Evolutionary conservation across 257 asterid genomes (phyloP), one percentile per base, ranked within the genome.

Genomic region (Fraxinus americana): DNA sequence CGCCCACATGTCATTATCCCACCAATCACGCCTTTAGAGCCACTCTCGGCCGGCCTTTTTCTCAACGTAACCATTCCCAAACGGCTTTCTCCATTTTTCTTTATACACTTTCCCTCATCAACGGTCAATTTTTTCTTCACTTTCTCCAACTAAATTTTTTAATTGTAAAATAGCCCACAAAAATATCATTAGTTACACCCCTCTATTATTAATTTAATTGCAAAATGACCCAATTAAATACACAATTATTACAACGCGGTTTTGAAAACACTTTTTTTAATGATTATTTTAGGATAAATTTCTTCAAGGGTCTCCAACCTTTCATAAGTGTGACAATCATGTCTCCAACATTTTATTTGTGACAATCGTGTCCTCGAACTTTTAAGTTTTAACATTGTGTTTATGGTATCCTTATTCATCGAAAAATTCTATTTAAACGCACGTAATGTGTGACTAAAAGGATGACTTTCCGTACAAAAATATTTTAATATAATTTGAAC

Each of bases 191-290:
- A 10, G 23, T 61, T 19, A 19, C 12, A 7, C 29, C 29, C 16
- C 13, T n/a, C 7, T 57, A 57, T 7, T 21, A 1, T 19, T 57
- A 52, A 52, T 14, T 14, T 19, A 52, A 17, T 52, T 14, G 61
- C 61, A 52, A 52, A 52, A 16, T 19, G 23, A 52, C 25, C 82
- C n/a, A 73, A 83, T 80, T 73, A 77, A 82, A 54, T 43, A 13
- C 84, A 71, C 81, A 80, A 82, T 78, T 80, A 82, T 68, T 75
- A 30, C 79, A 81, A 85, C 89, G 91, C 89, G 91, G 43, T 73
- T 80, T 57, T 35, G 30, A 70, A 4, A 19, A 21, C 17, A 2
- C 32, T 10, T 25, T 23, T 61, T 61, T 14, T 14, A 16, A 52
- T 39, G 45, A 52, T 17, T 4, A 52, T 17, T 17, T 52, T 52